phyloP scores from a whole-genome alignment of 768 basidiomycete genomes.

The Suillus luteus region DNA sequence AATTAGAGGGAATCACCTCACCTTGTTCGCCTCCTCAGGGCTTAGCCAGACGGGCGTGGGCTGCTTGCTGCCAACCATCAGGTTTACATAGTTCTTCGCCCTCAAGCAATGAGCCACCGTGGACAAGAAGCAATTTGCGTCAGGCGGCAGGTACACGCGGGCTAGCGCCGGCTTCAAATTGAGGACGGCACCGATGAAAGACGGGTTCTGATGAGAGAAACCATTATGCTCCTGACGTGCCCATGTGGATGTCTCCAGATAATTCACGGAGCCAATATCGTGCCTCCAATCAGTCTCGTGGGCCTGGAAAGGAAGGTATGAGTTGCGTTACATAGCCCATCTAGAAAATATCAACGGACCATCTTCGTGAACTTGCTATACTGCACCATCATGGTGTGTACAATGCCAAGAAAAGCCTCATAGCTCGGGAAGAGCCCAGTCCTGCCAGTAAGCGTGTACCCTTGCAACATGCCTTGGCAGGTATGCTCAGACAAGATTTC shows the following conservation, averaged over 20 bases:
- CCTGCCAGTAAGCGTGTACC: slow-evolving; percentile 87
- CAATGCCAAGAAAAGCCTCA: slow-evolving; percentile 88
- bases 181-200: slow-evolving; percentile 86
- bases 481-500: slow-evolving; percentile 91
- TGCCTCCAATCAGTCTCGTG: slow-evolving; percentile 72
- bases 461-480: slow-evolving; percentile 89
- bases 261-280: slow-evolving; percentile 73
- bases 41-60: slow-evolving; percentile 78
- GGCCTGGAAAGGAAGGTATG: slow-evolving; percentile 32
- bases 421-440: slow-evolving; percentile 88
- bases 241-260: slow-evolving; percentile 88
- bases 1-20: slow-evolving; percentile 27
- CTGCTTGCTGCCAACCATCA: slow-evolving; percentile 89
- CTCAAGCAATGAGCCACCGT: slow-evolving; percentile 83
- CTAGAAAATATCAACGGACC: slow-evolving; percentile 37
- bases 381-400: slow-evolving; percentile 89
- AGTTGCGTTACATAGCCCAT: not conserved
- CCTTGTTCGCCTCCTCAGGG: slow-evolving; percentile 72
- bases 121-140: slow-evolving; percentile 84
- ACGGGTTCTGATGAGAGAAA: slow-evolving; percentile 86
- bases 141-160: slow-evolving; percentile 86
- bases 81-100: slow-evolving; percentile 83
- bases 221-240: slow-evolving; percentile 87
- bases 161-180: slow-evolving; percentile 70
- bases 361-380: slow-evolving; percentile 90